Evolutionary conservation across 208 protist genomes (phyloP), one percentile per base, ranked within the genome.

Genomic region (Herpetomonas muscarum): DNA sequence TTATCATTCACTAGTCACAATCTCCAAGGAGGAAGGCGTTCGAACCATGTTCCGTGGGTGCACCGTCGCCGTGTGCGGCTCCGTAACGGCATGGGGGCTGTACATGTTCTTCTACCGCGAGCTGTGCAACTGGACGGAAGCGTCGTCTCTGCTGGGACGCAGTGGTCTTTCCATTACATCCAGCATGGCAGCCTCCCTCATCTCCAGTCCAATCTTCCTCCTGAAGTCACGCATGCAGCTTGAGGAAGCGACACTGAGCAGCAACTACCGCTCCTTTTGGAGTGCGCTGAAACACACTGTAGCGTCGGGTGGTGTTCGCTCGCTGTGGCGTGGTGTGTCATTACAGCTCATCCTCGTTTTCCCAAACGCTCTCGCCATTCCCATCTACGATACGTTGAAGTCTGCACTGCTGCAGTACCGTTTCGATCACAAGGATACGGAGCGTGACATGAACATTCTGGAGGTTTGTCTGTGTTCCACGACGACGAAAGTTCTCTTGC

Each of bases 331-430:
- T 19, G 90, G 86, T 0, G 50, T 75, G 17, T 76, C 77, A 15
- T 58, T 87, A 52, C 90, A 96, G 51, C 50, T 96, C 1, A 53
- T 86, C 17, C 67, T 96, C 10, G 70, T 89, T 5, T 65, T 96
- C 26, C 90, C 90, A 7, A 91, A 92, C 47, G 60, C 85, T 9
- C 66, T 93, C 0, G 69, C 57, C 22, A 56, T 93, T 5, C 90
- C 90, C 21, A 88, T 75, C 13, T 96, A 96, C 60, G 90, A 96
- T 55, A 68, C 61, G 4, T 54, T 93, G 10, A 96, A 96, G 65
- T 34, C 34, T 2, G 32, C 67, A 2, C n/a, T 88, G 12, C 58
- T 92, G 25, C 64, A 58, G 47, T 60, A 76, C 42, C 74, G 61
- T n/a, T 56, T 30, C 42, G 44, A 51, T 29, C 55, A 75, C 32